phyloP scores from a whole-genome alignment of 495 filamentous ascomycete genomes.

The Durotheca rogersii region DNA sequence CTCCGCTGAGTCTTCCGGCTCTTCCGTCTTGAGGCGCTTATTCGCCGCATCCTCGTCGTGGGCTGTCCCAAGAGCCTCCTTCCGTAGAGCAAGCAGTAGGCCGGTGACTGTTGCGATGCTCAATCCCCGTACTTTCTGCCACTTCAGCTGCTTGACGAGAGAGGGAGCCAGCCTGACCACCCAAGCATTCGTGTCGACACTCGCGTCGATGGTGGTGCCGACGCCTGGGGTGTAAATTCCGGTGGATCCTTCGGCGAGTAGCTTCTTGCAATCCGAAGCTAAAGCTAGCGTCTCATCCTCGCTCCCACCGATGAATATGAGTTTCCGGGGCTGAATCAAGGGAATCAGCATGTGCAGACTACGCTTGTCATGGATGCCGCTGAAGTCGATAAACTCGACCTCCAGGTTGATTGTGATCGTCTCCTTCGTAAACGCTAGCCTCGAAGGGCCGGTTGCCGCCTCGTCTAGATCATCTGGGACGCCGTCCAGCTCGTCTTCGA shows the following conservation, averaged over 20 bases:
- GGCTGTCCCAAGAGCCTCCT: slow-evolving; percentile 40
- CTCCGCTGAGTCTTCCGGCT: slow-evolving; percentile 36
- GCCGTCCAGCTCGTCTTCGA: slow-evolving; percentile 53
- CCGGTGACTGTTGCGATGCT: slow-evolving; percentile 88
- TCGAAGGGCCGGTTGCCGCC: slow-evolving; percentile 68
- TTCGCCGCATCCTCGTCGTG: slow-evolving; percentile 48
- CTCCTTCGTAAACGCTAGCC: slow-evolving; percentile 61
- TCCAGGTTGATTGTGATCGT: slow-evolving; percentile 66
- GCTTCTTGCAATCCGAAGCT: slow-evolving; percentile 76
- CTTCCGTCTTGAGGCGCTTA: slow-evolving; percentile 69
- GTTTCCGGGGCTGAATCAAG: slow-evolving; percentile 87
- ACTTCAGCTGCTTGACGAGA: slow-evolving; percentile 80
- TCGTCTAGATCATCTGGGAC: slow-evolving; percentile 60
- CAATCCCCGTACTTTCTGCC: slow-evolving; percentile 89
- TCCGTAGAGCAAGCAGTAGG: slow-evolving; percentile 45
- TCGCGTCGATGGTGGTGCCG: slow-evolving; percentile 76
- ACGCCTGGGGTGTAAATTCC: slow-evolving; percentile 79
- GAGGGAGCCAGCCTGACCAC: slow-evolving; percentile 81
- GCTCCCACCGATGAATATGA: slow-evolving; percentile 83
- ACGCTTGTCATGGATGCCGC: slow-evolving; percentile 88
- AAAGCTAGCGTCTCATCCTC: slow-evolving; percentile 73
- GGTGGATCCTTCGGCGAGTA: slow-evolving; percentile 55
- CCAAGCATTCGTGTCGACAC: slow-evolving; percentile 98
- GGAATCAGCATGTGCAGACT: slow-evolving; percentile 93
- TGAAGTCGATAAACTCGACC: slow-evolving; percentile 87